Conservation (phyloP, 2,329 filamentous ascomycete genomes). For the Dactylonectria macrodidyma region DNA sequence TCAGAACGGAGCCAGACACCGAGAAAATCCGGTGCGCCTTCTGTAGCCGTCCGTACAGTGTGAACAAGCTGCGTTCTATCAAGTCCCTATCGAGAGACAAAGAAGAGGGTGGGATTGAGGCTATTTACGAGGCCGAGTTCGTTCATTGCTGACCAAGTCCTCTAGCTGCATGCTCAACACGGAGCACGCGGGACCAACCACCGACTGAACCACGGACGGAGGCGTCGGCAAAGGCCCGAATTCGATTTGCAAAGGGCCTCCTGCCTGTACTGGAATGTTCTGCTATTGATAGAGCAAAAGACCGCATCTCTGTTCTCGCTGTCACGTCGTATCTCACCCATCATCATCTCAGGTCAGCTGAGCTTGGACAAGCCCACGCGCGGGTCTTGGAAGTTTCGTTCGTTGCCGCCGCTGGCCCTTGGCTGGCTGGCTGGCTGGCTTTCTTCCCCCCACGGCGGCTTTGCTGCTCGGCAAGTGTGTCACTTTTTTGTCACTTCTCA, state of each 20-base stretch:
- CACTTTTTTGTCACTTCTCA: neutral
- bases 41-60: slow-evolving; percentile 7
- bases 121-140: slow-evolving; percentile 17
- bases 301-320: neutral
- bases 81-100: neutral
- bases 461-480: slow-evolving; percentile 2
- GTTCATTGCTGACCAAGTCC: slow-evolving; percentile 12
- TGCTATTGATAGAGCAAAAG: neutral
- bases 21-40: neutral
- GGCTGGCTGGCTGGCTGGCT: no score
- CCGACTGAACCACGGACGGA: slow-evolving; percentile 5
- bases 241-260: neutral
- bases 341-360: slow-evolving; percentile 14
- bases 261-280: neutral
- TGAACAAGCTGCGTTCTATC: neutral
- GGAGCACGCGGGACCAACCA: slow-evolving; percentile 7
- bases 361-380: slow-evolving; percentile 8
- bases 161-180: slow-evolving; percentile 7
- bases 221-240: slow-evolving; percentile 30
- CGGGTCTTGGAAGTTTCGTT: neutral
- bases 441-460: slow-evolving; percentile 4
- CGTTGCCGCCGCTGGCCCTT: neutral
- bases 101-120: slow-evolving; percentile 16
- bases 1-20: neutral
- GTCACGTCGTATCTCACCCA: neutral